Evolutionary conservation across 495 filamentous ascomycete genomes (phyloP).

Genomic region (Hypoxylon subgilvum): DNA sequence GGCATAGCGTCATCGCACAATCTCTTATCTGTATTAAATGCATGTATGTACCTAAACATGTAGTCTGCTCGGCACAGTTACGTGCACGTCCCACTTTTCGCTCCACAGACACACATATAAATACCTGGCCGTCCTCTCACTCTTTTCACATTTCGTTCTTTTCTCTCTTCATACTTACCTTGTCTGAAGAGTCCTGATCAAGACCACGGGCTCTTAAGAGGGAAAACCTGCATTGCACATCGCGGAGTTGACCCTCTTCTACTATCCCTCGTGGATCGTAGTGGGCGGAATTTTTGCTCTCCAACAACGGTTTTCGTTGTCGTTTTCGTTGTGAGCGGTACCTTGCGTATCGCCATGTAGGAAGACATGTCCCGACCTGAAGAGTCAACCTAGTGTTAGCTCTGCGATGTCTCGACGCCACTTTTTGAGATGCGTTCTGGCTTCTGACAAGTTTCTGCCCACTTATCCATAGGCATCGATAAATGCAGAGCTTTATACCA

Average conservation of each 20-base stretch:
- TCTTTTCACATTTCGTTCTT: conserved; percentile 37
- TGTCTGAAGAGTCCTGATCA: conserved; percentile 70
- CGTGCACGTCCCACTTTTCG: not conserved
- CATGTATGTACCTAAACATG: no score
- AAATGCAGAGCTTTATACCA: no score
- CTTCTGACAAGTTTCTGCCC: no score
- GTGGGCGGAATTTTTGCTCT: conserved; percentile 46
- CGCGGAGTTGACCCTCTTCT: conserved; percentile 71
- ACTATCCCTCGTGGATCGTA: conserved; percentile 74
- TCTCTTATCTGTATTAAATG: no score
- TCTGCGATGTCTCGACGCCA: no score
- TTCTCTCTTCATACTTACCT: conserved; percentile 79
- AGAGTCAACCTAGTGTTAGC: no score
- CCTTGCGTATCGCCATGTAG: conserved; percentile 37
- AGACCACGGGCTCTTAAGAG: conserved; percentile 63
- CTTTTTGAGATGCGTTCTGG: no score
- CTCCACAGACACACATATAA: conserved; percentile 20
- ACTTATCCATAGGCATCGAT: no score
- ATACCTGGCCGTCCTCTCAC: conserved; percentile 19
- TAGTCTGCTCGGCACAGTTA: no score
- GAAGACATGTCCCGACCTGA: conserved; percentile 22
- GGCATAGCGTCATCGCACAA: no score
- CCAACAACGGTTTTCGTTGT: not conserved
- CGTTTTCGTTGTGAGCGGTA: conserved; percentile 37
- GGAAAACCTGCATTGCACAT: conserved; percentile 81